Evolutionary conservation across 2,329 filamentous ascomycete species (phyloP), one percentile per base, ranked within the genome.

Genomic region (Penicillium hesseltinei): DNA sequence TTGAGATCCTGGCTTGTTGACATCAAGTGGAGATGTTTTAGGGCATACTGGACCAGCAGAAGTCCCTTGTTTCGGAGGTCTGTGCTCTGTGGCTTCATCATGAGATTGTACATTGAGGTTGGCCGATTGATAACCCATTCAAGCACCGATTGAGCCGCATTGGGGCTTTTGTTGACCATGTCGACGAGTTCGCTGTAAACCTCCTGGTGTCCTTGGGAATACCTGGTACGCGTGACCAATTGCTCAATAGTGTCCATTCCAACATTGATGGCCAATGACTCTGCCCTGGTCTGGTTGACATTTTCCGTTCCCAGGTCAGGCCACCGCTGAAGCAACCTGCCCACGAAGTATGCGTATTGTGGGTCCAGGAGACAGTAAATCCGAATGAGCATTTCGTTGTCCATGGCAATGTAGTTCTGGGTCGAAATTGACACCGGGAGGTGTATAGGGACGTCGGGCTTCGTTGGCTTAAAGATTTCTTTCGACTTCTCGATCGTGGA

Each of bases 301-400:
- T 83, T 85, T n/a, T 73, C 72, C 0, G 77, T 76, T 9, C 73
- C 69, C 49, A 84, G 66, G 21, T 77, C 74, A 47, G 80, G 83
- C 49, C 87, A 76, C 39, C 83, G 82, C 8, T 77, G 73, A 31
- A 94, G 80, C 38, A 91, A 78, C 53, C 81, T 80, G 36, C 81
- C 78, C 17, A 92, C 81, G 63, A 96, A 91, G 2, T 77, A 75
- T 2, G 86, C 80, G 67, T 96, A 90, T 33, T 81, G 81, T 2
- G 84, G 83, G 66, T 96, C 92, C 66, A 89, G 90, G 25, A 95
- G 80, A 70, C 89, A 92, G 68, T 95, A 92, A 19, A 88, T 85
- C 52, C 88, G 85, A 46, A 96, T 80, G 25, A 91, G 82, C 2
- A 84, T 64, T 59, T 89, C 86, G 64, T 97, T 97, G 50, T 93